Conservation (phyloP, 768 basidiomycete genomes). For the Hirschioporus abietinus region DNA sequence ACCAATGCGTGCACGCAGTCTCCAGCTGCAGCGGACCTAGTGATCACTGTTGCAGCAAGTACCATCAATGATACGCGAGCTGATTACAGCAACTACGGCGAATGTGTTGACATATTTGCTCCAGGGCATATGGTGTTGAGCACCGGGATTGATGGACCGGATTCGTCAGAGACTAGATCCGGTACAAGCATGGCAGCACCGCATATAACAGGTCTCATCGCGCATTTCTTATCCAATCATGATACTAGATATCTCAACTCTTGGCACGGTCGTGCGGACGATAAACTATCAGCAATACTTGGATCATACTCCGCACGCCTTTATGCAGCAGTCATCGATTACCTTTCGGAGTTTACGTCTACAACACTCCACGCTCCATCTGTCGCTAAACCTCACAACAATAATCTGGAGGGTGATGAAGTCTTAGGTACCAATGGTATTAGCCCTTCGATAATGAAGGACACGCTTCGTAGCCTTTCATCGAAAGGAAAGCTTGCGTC, state of each 20-base stretch:
- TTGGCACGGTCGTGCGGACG: constrained; percentile 32
- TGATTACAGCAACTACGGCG: constrained; percentile 89
- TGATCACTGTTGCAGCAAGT: constrained; percentile 86
- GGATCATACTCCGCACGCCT: background rate
- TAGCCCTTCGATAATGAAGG: constrained; percentile 71
- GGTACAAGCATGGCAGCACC: constrained; percentile 96
- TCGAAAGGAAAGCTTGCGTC: constrained; percentile 44
- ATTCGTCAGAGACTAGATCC: constrained; percentile 46
- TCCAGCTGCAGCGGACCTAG: background rate
- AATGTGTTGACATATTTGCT: constrained; percentile 89
- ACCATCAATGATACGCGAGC: constrained; percentile 78
- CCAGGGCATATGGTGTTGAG: constrained; percentile 37
- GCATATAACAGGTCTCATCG: constrained; percentile 82
- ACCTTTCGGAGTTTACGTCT: background rate
- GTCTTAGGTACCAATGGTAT: constrained; percentile 40
- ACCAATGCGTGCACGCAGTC: background rate
- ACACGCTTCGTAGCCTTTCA: constrained; percentile 58
- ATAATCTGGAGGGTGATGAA: background rate
- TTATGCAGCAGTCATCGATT: background rate
- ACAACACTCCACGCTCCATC: background rate
- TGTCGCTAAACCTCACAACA: no score
- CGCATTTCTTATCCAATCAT: constrained; percentile 89
- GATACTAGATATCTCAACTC: constrained; percentile 62
- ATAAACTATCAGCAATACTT: background rate
- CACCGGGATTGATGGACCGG: background rate